A percentile compares a stretch with the other conserved stretches of the same genome.
phyloP scores from a whole-genome alignment of 2,329 filamentous ascomycete genomes.

The Cryphonectria japonica region DNA sequence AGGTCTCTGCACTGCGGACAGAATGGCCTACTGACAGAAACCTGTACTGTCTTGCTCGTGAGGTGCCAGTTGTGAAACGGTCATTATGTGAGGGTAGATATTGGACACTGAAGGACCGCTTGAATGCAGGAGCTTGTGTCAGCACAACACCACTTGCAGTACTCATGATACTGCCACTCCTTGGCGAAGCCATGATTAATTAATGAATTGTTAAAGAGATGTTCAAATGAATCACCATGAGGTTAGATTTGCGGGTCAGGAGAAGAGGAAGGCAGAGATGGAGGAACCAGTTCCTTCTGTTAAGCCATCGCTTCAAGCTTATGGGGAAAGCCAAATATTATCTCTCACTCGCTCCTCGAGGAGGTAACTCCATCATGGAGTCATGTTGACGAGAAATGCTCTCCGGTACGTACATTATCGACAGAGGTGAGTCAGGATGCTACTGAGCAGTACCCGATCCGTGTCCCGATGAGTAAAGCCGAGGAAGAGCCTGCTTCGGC shows the following conservation, averaged over 20 bases:
- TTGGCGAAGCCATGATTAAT: background rate
- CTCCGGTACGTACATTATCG: background rate
- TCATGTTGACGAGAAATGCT: background rate
- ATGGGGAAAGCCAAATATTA: background rate
- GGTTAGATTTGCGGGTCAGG: background rate
- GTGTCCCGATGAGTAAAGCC: background rate
- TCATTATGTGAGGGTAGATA: background rate
- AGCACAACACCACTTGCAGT: background rate
- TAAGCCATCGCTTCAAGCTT: background rate
- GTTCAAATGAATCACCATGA: background rate
- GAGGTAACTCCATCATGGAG: background rate
- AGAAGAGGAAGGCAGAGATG: background rate
- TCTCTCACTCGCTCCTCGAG: background rate
- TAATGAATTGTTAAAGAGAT: background rate
- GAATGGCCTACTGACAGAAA: constrained; percentile 1
- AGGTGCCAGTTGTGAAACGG: background rate
- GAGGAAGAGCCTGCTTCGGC: background rate
- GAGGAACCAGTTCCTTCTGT: background rate
- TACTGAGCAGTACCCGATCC: background rate
- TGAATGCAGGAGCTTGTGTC: background rate
- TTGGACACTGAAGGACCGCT: background rate
- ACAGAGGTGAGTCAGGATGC: background rate
- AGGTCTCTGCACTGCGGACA: constrained; percentile 15
- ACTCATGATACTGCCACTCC: background rate
- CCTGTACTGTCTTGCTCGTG: background rate